Evolutionary conservation across 2,329 filamentous ascomycete species (phyloP).

Genomic region (Diaporthe sp.): DNA sequence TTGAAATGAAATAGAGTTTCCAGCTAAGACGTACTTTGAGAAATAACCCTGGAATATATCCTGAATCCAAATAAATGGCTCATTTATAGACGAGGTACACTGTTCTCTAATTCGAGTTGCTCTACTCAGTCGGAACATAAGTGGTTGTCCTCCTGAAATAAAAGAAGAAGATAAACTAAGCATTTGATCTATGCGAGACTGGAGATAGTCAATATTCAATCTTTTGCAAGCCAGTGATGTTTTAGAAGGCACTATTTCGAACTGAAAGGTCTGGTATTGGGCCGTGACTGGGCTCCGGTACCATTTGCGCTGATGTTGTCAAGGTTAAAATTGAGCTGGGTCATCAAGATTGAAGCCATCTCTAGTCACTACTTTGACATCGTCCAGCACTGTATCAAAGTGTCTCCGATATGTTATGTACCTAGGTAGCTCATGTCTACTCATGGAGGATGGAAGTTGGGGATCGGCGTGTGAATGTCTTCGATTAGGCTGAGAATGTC

Average conservation of each 20-base stretch:
- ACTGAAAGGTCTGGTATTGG: background rate
- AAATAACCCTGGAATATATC: too few relatives aligned
- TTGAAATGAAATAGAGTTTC: background rate
- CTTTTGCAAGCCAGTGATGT: background rate
- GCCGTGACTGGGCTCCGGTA: background rate
- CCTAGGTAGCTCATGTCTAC: too few relatives aligned
- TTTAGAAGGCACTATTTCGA: background rate
- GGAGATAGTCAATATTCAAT: background rate
- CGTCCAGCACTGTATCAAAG: too few relatives aligned
- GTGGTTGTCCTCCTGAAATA: background rate
- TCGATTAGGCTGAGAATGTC: background rate
- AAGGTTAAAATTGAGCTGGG: too few relatives aligned
- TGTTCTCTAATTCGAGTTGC: background rate
- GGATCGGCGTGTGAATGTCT: background rate
- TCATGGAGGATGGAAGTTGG: background rate
- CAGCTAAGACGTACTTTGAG: background rate
- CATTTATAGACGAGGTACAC: background rate
- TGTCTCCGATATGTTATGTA: too few relatives aligned
- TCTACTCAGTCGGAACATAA: background rate
- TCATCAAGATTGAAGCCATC: too few relatives aligned
- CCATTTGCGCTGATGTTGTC: background rate
- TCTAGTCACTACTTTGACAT: too few relatives aligned
- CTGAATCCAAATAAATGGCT: background rate
- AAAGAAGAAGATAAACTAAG: background rate
- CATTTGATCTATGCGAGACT: background rate